phyloP scores from a whole-genome alignment of 495 filamentous ascomycete genomes.

The Penicillium maclennaniae region DNA sequence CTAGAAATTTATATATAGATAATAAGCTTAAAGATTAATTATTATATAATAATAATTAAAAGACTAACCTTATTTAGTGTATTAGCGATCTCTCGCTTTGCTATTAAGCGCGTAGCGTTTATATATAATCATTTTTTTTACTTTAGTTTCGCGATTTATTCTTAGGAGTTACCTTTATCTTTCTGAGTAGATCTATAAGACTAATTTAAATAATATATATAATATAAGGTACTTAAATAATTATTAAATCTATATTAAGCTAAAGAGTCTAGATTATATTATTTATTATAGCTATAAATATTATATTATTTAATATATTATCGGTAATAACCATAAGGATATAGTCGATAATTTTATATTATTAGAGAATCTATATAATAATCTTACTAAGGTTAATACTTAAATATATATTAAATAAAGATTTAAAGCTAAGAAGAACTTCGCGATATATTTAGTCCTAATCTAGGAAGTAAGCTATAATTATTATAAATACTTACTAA shows the following conservation, averaged over 20 bases:
- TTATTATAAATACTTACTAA: slow-evolving; percentile 14
- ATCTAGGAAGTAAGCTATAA: slow-evolving; percentile 15
- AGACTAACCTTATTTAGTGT: background rate
- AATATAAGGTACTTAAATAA: background rate
- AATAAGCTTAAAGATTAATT: no score
- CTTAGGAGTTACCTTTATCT: background rate
- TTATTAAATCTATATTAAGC: no score
- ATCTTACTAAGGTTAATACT: slow-evolving; percentile 1
- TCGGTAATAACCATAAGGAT: background rate
- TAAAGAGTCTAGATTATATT: no score
- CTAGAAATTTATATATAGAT: no score
- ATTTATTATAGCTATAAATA: background rate
- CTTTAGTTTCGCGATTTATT: no score
- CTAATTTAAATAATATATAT: background rate
- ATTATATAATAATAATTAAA: background rate
- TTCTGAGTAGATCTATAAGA: background rate
- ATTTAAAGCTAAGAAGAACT: no score
- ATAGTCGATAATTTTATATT: background rate
- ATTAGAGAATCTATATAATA: slow-evolving; percentile 1
- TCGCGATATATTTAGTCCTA: slow-evolving; percentile 14
- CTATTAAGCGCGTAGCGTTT: background rate
- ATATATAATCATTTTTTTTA: background rate
- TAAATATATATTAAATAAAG: slow-evolving; percentile 2
- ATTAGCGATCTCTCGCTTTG: background rate
- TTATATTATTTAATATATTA: background rate